Conservation (phyloP, 176 grass and related monocot genomes). For the Aechmea fasciata region DNA sequence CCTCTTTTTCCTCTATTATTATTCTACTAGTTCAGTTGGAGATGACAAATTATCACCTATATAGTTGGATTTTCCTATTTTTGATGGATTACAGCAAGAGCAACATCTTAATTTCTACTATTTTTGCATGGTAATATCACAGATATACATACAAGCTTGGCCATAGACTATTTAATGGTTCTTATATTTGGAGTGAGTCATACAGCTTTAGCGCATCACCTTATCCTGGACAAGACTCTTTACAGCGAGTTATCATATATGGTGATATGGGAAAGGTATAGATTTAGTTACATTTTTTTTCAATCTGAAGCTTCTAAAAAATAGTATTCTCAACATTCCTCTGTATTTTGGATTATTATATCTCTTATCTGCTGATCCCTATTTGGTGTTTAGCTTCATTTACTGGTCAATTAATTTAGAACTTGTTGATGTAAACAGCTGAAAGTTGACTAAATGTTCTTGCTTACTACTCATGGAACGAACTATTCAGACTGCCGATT, state of each 20-base stretch:
- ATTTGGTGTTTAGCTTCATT: neutral
- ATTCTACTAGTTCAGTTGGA: neutral
- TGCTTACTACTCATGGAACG: no score
- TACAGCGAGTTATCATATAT: conserved; percentile 75
- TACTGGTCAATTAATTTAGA: no score
- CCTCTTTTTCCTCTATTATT: conserved; percentile 15
- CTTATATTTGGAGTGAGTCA: conserved; percentile 54
- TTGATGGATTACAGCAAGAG: neutral
- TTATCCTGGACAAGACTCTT: conserved; percentile 75
- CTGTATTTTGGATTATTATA: neutral
- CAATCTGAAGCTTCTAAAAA: no score
- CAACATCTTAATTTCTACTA: neutral
- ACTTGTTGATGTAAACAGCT: no score
- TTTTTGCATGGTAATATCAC: conserved; percentile 26
- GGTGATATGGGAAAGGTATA: conserved; percentile 86
- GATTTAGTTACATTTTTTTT: no score
- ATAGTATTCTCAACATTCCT: neutral
- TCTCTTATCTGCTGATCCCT: neutral
- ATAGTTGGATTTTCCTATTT: neutral
- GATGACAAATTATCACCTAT: neutral
- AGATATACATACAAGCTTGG: conserved; percentile 82
- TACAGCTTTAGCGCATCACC: conserved; percentile 79
- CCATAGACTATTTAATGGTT: conserved; percentile 50
- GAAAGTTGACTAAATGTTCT: no score
- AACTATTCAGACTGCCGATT: no score